These are phyloP conservation scores for Sporormia fimetaria DNA, from an alignment of 495 filamentous ascomycete species.

Conservation along the genomic window DNA sequence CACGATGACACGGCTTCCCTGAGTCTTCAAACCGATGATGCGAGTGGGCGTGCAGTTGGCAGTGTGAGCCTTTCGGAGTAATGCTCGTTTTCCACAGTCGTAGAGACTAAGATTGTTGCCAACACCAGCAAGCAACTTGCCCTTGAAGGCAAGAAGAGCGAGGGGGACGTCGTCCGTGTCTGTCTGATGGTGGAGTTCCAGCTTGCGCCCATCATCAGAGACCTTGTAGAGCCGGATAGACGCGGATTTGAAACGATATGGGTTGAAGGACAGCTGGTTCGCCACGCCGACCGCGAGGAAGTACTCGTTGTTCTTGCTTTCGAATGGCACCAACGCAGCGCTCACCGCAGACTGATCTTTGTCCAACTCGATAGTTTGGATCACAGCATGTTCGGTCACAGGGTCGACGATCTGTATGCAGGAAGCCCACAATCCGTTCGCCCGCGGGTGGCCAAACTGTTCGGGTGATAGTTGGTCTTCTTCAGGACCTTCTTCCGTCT, in stretches of 20 bases:
- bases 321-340: slow-evolving; percentile 69
- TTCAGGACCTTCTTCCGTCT: slow-evolving; percentile 54
- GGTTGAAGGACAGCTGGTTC: slow-evolving; percentile 71
- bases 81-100: slow-evolving; percentile 79
- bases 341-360: slow-evolving; percentile 90
- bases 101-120: slow-evolving; percentile 75
- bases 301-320: slow-evolving; percentile 74
- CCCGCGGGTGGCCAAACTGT: slow-evolving; percentile 83
- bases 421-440: slow-evolving; percentile 80
- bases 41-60: slow-evolving; percentile 60
- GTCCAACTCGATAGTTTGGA: slow-evolving; percentile 66
- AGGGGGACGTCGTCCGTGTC: slow-evolving; percentile 78
- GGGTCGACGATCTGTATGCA: slow-evolving; percentile 89
- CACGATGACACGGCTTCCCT: slow-evolving; percentile 83
- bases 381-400: slow-evolving; percentile 38
- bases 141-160: slow-evolving; percentile 85
- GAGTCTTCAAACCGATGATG: slow-evolving; percentile 78
- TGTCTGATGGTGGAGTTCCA: slow-evolving; percentile 96
- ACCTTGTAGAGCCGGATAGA: slow-evolving; percentile 93
- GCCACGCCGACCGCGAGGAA: slow-evolving; percentile 91
- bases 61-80: slow-evolving; percentile 83
- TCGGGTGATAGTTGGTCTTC: slow-evolving; percentile 56
- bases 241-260: slow-evolving; percentile 55
- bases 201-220: slow-evolving; percentile 66
- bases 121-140: slow-evolving; percentile 71